Evolutionary conservation across 2,329 filamentous ascomycete genomes (phyloP).

Genomic region (Penicillium griseofulvum): DNA sequence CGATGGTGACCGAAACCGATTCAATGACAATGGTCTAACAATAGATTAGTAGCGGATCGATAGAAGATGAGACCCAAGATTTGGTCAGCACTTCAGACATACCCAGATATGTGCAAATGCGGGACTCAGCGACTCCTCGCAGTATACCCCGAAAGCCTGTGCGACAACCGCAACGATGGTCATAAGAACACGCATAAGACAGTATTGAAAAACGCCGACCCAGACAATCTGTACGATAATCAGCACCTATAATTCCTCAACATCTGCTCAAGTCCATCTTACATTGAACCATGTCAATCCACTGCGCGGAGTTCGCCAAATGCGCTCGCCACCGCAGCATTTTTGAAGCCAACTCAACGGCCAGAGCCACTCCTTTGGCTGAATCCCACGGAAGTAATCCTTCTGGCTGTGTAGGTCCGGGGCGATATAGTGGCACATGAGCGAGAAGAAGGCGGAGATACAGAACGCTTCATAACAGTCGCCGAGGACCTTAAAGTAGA

Average conservation of each 20-base stretch:
- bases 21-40: slow-evolving; percentile 65
- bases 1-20: slow-evolving; percentile 69
- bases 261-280: background rate
- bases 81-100: slow-evolving; percentile 2
- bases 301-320: slow-evolving; percentile 69
- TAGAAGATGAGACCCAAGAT: background rate
- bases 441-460: slow-evolving; percentile 73
- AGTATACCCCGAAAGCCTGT: slow-evolving; percentile 68
- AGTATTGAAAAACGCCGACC: slow-evolving; percentile 82
- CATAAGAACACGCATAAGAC: slow-evolving; percentile 74
- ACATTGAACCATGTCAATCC: slow-evolving; percentile 74
- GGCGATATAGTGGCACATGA: slow-evolving; percentile 35
- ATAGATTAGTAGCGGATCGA: background rate
- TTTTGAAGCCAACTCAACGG: slow-evolving; percentile 68
- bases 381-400: slow-evolving; percentile 68
- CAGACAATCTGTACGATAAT: slow-evolving; percentile 52
- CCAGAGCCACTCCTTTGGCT: slow-evolving; percentile 69
- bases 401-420: slow-evolving; percentile 76
- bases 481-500: slow-evolving; percentile 76
- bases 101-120: slow-evolving; percentile 85
- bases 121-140: slow-evolving; percentile 73
- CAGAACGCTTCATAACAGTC: slow-evolving; percentile 87
- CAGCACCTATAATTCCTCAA: background rate
- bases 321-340: slow-evolving; percentile 64
- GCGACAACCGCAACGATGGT: slow-evolving; percentile 74